Percentiles rank a stretch among this genome's conserved stretches.
Evolutionary conservation across 2,329 filamentous ascomycete species (phyloP).

Genomic region (Colletotrichum simmondsii): DNA sequence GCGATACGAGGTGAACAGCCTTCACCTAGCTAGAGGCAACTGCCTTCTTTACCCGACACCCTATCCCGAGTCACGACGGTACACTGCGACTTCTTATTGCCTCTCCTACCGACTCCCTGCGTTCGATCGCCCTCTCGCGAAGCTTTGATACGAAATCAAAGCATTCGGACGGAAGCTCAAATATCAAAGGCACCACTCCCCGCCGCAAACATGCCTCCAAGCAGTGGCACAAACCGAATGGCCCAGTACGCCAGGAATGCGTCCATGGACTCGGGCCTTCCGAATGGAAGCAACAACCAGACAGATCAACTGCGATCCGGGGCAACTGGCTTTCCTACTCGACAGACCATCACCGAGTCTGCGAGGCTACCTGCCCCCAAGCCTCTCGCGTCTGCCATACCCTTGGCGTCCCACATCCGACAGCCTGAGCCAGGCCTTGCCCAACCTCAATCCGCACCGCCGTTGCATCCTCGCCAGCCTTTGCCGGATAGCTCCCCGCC

Average conservation of each 20-base stretch:
- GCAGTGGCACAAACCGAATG: constrained; percentile 22
- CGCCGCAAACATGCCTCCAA: constrained; percentile 32
- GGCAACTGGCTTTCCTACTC: constrained; percentile 28
- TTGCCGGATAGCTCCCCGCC: constrained; percentile 37
- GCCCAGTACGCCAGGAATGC: constrained; percentile 33
- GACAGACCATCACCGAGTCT: constrained; percentile 45
- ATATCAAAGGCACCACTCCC: neutral
- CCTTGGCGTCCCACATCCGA: constrained; percentile 41
- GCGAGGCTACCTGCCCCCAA: constrained; percentile 49
- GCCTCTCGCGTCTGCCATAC: constrained; percentile 38
- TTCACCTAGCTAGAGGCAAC: neutral
- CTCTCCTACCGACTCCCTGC: neutral
- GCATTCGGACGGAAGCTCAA: neutral
- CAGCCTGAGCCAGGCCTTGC: constrained; percentile 39
- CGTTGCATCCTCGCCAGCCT: constrained; percentile 38
- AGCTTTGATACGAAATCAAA: neutral
- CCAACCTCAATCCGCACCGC: constrained; percentile 3
- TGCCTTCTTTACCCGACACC: neutral
- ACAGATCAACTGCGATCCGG: constrained; percentile 3
- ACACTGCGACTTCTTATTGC: neutral
- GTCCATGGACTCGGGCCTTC: constrained; percentile 16
- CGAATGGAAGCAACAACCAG: neutral
- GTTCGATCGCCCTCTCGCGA: neutral
- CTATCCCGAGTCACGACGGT: neutral
- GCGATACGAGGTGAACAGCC: neutral